Evolutionary conservation across 495 filamentous ascomycete genomes (phyloP).

Genomic region (Hyaloscypha bicolor): DNA sequence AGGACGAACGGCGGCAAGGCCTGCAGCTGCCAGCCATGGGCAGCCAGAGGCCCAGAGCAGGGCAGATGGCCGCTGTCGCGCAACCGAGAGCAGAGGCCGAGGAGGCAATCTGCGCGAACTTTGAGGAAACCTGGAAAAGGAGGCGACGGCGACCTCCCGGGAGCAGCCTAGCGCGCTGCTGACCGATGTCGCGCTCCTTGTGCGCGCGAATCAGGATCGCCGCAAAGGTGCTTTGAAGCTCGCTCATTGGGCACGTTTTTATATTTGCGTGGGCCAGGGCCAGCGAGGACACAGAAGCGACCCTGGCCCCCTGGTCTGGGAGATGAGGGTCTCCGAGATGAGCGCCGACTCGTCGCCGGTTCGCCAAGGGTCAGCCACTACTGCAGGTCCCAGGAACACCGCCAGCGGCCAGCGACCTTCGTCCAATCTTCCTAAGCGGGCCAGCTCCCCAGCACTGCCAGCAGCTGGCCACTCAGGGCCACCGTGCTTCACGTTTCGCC

Average conservation of each 20-base stretch:
- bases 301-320: too few relatives aligned
- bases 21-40: background rate
- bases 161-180: slow-evolving; percentile 7
- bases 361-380: too few relatives aligned
- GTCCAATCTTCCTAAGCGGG: background rate
- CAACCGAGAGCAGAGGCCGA: background rate
- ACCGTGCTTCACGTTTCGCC: background rate
- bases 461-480: too few relatives aligned
- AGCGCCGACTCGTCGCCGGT: too few relatives aligned
- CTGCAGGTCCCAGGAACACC: background rate
- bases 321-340: too few relatives aligned
- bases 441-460: too few relatives aligned
- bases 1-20: background rate
- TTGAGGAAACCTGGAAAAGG: background rate
- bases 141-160: background rate
- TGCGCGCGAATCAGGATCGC: background rate
- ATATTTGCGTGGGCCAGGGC: too few relatives aligned
- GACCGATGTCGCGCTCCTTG: background rate
- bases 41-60: background rate
- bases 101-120: background rate
- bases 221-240: too few relatives aligned
- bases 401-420: too few relatives aligned
- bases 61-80: background rate
- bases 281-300: too few relatives aligned
- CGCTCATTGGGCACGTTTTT: background rate